Base-by-base conservation (phyloP, 768 basidiomycete species). In the Kwoniella europaea region DNA sequence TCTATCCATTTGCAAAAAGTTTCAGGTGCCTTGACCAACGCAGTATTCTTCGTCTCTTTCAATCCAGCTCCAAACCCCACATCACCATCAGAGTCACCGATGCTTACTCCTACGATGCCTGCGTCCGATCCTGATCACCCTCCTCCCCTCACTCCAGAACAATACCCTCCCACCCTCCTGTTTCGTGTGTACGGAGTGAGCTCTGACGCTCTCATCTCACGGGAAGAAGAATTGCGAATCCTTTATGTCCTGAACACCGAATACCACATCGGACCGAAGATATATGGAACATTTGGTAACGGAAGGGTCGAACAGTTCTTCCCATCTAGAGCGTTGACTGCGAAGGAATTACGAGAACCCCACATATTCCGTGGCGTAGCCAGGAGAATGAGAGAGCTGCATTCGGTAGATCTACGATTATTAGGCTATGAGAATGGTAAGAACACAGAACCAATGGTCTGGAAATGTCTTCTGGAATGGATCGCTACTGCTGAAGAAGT, bases 261-360 rank as follows among this genome's bases (percentile, higher is more conserved):
- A 69, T 98, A 94, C 84, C 88, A 88, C 74, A 91, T 99, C 61
- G 96, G 94, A 13, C 94, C 97, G 29, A 88, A 89, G 73, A 89
- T 99, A 27, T 93, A 92, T 80, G 97, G 97, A 56, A 98, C 95
- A 1, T 98, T 98, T 84, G 88, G 89, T 74, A 99, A 98, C 82
- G 97, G 97, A 44, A 90, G 97, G 24, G 86, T 98, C 56, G 97
- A 98, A 85, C 91, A 99, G 83, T 97, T 92, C 84, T 98, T 98
- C 82, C 89, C 94, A 71, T 93, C 93, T 16, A 87, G 89, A 43
- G 91, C 94, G 2, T 86, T 98, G 57, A 90, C 89, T 0, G 86
- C 92, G 13, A 82, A 87, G 53, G 93, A 97, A 79, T 86, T 99
- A 72, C 88, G 93, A 59, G 89, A 93, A 75, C 88, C 89, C 16